Base-by-base conservation (phyloP, 2,329 filamentous ascomycete genomes). In the Grosmannia penicillata region DNA sequence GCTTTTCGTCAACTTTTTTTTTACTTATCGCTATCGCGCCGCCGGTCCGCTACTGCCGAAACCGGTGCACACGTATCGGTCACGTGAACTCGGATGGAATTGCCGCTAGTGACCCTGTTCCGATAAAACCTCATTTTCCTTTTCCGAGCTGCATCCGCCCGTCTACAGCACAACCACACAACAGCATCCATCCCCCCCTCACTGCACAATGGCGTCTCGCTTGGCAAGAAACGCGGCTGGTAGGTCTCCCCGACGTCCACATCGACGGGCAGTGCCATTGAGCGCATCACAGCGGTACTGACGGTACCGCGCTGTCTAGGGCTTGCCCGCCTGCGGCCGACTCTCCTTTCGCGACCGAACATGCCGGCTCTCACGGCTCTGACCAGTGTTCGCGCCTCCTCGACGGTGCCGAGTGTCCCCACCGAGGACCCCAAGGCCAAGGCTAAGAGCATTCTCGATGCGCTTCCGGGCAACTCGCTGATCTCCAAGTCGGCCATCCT, bases 401-500 rank as follows among this genome's bases (percentile, higher is more conserved):
- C 77, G 53, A 65, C 74, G 51, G 70, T 62, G 56, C 80, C 54
- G 87, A 80, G 77, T 60, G 75, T 89, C 40, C 84, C 87, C 46
- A 63, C 78, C 53, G 78, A 91, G 63, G 84, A 94, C 56, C 89
- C 93, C 59, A 87, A 94, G 74, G 83, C 82, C 70, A 94, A 93
- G 76, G 91, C 91, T 44, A 82, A 93, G 69, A 93, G 86, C 48
- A 82, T 98, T 63, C 70, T 98, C 56, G 86, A 98, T 56, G 70
- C 87, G 47, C 75, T 98, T 39, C 91, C 91, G 55, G 91, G 93
- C 53, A 94, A 75, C 75, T 89, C 74, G 57, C 70, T 95, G 49
- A 68, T 93, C 58, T 93, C 85, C 64, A 98, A 98, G 80, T 86
- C 85, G 52, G 91, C 91, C 56, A 89, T 95, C 59, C 81, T 98